Evolutionary conservation across 768 basidiomycete genomes (phyloP).

Genomic region (Auricularia cornea): DNA sequence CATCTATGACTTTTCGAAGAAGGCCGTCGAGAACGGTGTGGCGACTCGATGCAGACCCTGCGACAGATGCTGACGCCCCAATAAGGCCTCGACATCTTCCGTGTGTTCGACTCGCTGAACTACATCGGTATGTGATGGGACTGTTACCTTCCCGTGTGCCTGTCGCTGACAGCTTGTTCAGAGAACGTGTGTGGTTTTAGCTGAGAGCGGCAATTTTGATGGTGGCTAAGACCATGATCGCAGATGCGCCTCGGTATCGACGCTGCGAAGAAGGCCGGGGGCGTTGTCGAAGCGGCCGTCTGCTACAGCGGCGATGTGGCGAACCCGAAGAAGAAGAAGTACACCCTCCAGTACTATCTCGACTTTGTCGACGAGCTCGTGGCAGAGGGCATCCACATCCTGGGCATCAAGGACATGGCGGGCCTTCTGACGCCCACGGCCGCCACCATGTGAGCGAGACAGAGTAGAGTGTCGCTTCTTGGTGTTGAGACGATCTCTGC

Average conservation of each 20-base stretch:
- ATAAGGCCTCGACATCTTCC: conserved; percentile 87
- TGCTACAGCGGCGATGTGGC: conserved; percentile 99
- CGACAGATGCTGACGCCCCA: neutral
- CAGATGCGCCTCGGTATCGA: conserved; percentile 98
- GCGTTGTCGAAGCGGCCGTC: conserved; percentile 93
- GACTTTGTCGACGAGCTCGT: conserved; percentile 92
- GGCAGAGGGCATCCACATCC: conserved; percentile 88
- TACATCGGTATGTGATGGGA: conserved; percentile 68
- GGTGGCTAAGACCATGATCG: neutral
- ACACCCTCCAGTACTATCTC: conserved; percentile 95
- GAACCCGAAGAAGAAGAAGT: conserved; percentile 90
- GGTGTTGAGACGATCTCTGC: conserved; percentile 2
- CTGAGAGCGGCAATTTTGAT: neutral
- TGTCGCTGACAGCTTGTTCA: conserved; percentile 24
- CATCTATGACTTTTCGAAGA: conserved; percentile 99
- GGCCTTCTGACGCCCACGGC: conserved; percentile 92
- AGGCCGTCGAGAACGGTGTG: conserved; percentile 93
- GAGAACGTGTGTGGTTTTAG: conserved; percentile 56
- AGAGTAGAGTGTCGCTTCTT: neutral
- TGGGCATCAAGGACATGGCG: conserved; percentile 99
- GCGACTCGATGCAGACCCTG: too few species aligned
- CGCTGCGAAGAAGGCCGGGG: conserved; percentile 98
- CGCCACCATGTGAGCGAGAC: conserved; percentile 64
- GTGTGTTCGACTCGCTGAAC: conserved; percentile 98
- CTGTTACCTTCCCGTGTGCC: neutral